Evolutionary conservation across 2,329 filamentous ascomycete genomes (phyloP), one percentile per base, ranked within the genome.

Genomic region (Didymella exigua): DNA sequence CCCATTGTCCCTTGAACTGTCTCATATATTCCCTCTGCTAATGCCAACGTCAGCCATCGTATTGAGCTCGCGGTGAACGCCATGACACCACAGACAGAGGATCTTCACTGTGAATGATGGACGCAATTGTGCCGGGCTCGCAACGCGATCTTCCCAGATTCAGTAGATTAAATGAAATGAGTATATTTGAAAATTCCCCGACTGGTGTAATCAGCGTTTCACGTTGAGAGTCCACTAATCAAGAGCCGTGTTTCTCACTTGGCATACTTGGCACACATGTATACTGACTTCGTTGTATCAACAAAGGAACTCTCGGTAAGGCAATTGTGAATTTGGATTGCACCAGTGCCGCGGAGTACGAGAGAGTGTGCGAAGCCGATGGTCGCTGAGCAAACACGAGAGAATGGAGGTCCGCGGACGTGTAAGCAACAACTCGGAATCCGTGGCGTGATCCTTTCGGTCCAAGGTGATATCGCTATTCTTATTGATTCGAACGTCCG

Each of bases 1-100:
- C n/a, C 4, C 13, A 21, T 59, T 9, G 67, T 71, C 73, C 24
- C 18, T 62, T 63, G 21, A 78, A 84, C 67, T 75, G 81, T 26
- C 77, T 76, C 11, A 47, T 48, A 43, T 43, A 48, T 31, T 27
- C n/a, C 7, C 23, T 18, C 14, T 19, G 10, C 14, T 37, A 24
- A 36, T 29, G 36, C 42, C 43, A 41, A 36, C 9, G 5, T n/a
- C 21, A 38, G 24, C 37, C 38, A 24, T 5, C n/a, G 9, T 8
- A 19, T 23, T 30, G 14, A 23, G 1, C 3, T 48, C 30, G 31
- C 30, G 33, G 10, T 37, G 14, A 41, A 18, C 19, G 27, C 43
- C 38, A 31, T 48, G 43, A n/a, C 36, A n/a, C 38, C 43, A 19
- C 38, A 34, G 5, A 30, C 14, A 8, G 14, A 26, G n/a, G 14